These are phyloP conservation scores for Ogataea wickerhamii DNA, from an alignment of 805 yeast species.

Conservation along the genomic window DNA sequence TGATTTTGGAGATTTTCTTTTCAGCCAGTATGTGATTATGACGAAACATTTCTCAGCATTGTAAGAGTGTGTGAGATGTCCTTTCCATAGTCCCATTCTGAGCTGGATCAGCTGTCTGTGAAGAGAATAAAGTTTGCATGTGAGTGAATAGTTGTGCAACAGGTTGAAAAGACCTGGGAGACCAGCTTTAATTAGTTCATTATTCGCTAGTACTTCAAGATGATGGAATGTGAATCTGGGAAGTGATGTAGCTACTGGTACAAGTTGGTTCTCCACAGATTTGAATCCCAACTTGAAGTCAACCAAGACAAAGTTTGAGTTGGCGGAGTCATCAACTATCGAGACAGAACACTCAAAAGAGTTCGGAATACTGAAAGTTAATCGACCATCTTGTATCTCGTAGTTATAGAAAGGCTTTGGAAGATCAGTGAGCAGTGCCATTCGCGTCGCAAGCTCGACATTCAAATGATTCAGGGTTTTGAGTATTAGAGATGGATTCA, in stretches of 20 bases:
- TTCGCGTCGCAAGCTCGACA: slow-evolving; percentile 65
- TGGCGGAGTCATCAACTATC: slow-evolving; percentile 53
- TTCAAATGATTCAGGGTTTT: slow-evolving; percentile 66
- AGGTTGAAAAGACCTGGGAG: slow-evolving; percentile 53
- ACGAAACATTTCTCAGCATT: slow-evolving; percentile 52
- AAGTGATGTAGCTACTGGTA: slow-evolving; percentile 26
- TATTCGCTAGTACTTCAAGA: slow-evolving; percentile 56
- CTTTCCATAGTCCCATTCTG: slow-evolving; percentile 53
- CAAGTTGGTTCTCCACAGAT: slow-evolving; percentile 33
- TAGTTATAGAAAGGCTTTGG: slow-evolving; percentile 66
- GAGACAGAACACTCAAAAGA: slow-evolving; percentile 79
- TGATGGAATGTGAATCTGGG: slow-evolving; percentile 35
- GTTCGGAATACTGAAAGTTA: slow-evolving; percentile 56
- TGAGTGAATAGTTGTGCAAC: slow-evolving; percentile 56
- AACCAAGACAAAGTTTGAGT: slow-evolving; percentile 71
- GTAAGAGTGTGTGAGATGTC: slow-evolving; percentile 55
- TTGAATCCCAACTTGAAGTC: slow-evolving; percentile 67
- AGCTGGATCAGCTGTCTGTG: slow-evolving; percentile 54
- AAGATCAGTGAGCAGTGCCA: slow-evolving; percentile 62
- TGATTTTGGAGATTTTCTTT: slow-evolving; percentile 46
- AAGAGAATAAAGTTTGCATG: slow-evolving; percentile 58
- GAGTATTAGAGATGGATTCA: slow-evolving; percentile 55
- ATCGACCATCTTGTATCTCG: slow-evolving; percentile 70
- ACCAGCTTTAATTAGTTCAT: slow-evolving; percentile 42
- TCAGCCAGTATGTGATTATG: slow-evolving; percentile 62